These are phyloP conservation scores for Parachaetomium inaequale DNA, from an alignment of 495 filamentous ascomycete species.

Conservation along the genomic window DNA sequence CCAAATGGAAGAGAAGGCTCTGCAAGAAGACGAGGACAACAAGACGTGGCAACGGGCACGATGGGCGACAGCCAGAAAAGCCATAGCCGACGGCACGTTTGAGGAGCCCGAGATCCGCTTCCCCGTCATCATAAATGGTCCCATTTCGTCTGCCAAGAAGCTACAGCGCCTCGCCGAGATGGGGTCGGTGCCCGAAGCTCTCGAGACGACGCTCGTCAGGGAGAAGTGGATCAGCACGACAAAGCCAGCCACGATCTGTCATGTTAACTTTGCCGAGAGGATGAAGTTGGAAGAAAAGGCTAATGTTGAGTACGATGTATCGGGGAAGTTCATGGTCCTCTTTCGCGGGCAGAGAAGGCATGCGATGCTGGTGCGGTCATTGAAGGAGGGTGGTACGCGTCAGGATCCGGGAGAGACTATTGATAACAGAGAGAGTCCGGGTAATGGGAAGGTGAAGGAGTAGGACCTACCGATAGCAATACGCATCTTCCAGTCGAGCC, in stretches of 20 bases:
- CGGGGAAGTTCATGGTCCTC: background rate
- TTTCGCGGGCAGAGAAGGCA: background rate
- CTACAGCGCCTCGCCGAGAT: background rate
- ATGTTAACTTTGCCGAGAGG: background rate
- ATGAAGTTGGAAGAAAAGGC: background rate
- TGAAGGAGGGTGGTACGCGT: background rate
- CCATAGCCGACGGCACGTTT: background rate
- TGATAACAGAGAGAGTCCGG: background rate
- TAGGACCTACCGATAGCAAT: too few relatives aligned
- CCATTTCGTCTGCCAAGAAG: background rate
- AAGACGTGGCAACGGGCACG: background rate
- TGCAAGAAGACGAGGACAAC: background rate
- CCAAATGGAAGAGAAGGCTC: background rate
- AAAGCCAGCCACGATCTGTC: background rate
- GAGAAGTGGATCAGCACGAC: background rate
- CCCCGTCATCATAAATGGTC: conserved; percentile 1
- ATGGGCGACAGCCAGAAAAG: background rate
- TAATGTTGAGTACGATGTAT: background rate
- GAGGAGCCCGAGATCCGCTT: background rate
- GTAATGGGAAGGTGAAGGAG: background rate
- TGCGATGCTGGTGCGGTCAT: background rate
- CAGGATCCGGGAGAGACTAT: background rate
- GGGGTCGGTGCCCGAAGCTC: background rate
- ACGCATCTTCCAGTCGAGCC: too few relatives aligned
- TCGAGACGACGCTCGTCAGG: background rate